Percentiles rank a stretch among this genome's conserved stretches.
phyloP scores from a whole-genome alignment of 371 early-diverging fungal species.

The Rhizopus delemar region DNA sequence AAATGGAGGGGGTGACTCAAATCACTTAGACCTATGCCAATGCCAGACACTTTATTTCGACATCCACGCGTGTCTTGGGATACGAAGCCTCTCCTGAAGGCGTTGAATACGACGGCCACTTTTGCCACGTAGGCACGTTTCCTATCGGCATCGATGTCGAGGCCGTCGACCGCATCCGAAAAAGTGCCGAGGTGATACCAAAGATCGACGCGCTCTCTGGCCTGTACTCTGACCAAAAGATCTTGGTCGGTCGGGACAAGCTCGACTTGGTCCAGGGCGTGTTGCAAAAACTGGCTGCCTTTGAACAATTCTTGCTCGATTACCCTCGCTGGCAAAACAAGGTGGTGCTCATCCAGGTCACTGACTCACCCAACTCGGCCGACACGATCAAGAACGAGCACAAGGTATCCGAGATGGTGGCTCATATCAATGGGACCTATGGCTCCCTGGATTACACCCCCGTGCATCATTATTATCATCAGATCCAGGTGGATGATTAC shows the following conservation, averaged over 20 bases:
- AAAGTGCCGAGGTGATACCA: slow-evolving; percentile 53
- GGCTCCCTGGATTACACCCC: slow-evolving; percentile 95
- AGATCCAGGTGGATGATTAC: slow-evolving; percentile 91
- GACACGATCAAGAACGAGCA: slow-evolving; percentile 74
- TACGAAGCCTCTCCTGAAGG: slow-evolving; percentile 85
- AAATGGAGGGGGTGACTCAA: no score
- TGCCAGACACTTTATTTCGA: slow-evolving; percentile 92
- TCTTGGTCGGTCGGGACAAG: slow-evolving; percentile 98
- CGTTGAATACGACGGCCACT: slow-evolving; percentile 73
- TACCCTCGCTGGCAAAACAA: slow-evolving; percentile 90
- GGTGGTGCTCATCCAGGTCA: slow-evolving; percentile 89
- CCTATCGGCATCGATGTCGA: slow-evolving; percentile 96
- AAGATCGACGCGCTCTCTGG: slow-evolving; percentile 80
- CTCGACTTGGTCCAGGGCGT: slow-evolving; percentile 98
- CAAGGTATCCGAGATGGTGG: slow-evolving; percentile 86
- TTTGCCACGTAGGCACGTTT: slow-evolving; percentile 87
- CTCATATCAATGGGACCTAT: slow-evolving; percentile 91
- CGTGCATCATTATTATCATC: slow-evolving; percentile 94
- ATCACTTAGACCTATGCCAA: slow-evolving; percentile 85
- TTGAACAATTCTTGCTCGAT: slow-evolving; percentile 86
- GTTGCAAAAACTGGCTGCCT: slow-evolving; percentile 93
- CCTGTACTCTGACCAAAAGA: slow-evolving; percentile 90
- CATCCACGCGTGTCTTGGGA: slow-evolving; percentile 89
- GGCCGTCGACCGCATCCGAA: slow-evolving; percentile 42
- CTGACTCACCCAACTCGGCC: slow-evolving; percentile 41